These are phyloP conservation scores for Combretum micranthum DNA, from an alignment of 345 rosid genomes.

Conservation along the genomic window DNA sequence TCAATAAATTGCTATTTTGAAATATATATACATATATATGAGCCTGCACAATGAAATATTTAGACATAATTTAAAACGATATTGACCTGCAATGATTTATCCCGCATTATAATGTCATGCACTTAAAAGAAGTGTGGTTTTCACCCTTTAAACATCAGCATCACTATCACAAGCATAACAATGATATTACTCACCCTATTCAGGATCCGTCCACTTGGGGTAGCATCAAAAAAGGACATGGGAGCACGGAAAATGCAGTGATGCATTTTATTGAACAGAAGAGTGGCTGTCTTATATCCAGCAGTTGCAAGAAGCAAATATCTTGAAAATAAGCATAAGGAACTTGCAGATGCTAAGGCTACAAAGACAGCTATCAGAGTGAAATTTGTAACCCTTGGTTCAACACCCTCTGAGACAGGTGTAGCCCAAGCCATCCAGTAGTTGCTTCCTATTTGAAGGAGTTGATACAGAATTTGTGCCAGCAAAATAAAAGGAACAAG, in stretches of 20 bases:
- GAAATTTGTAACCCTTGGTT: conserved; percentile 39
- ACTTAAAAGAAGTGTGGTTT: too few relatives aligned
- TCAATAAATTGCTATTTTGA: background rate
- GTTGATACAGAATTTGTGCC: conserved; percentile 54
- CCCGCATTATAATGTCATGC: too few relatives aligned
- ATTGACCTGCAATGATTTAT: too few relatives aligned
- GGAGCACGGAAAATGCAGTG: conserved; percentile 63
- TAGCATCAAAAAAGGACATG: conserved; percentile 81
- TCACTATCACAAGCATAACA: background rate
- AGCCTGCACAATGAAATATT: too few relatives aligned
- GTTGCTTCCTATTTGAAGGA: conserved; percentile 73
- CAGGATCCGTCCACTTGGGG: conserved; percentile 69
- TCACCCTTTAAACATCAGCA: background rate
- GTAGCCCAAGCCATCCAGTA: conserved; percentile 91
- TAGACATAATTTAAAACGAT: too few relatives aligned
- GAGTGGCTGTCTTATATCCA: conserved; percentile 61
- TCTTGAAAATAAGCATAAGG: conserved; percentile 48
- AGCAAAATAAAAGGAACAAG: conserved; percentile 63
- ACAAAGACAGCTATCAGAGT: conserved; percentile 51
- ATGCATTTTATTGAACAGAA: conserved; percentile 65
- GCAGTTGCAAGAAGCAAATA: conserved; percentile 44
- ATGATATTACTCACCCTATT: conserved; percentile 40
- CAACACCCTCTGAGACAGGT: conserved; percentile 43
- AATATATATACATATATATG: too few relatives aligned
- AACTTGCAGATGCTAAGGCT: conserved; percentile 49